These are phyloP conservation scores for Acmispon strigosus DNA, from an alignment of 306 rosid species.

Conservation along the genomic window DNA sequence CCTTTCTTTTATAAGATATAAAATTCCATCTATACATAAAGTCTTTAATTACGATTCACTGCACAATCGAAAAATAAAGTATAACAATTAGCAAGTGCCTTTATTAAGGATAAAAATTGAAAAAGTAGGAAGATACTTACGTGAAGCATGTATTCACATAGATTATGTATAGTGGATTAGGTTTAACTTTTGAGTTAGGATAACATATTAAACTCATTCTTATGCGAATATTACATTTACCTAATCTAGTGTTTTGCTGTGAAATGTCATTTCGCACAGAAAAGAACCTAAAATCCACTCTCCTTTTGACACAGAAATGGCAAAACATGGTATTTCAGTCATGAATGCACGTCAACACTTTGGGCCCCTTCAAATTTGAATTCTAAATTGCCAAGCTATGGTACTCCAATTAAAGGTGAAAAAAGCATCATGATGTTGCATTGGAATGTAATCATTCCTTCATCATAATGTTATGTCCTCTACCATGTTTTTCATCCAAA, in stretches of 20 bases:
- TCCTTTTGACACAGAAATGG: not conserved
- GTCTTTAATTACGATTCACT: no score
- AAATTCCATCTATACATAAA: no score
- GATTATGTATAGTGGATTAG: not conserved
- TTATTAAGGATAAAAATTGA: no score
- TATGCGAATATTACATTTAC: no score
- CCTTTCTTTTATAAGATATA: no score
- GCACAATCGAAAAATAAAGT: no score
- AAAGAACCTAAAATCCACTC: not conserved
- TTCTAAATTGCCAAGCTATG: constrained; percentile 3
- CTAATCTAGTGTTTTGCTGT: no score
- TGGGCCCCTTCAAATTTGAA: constrained; percentile 6
- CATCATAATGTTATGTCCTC: constrained; percentile 24
- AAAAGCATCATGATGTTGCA: not conserved
- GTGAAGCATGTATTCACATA: not conserved
- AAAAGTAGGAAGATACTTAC: not conserved
- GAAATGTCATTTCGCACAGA: not conserved
- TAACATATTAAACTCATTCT: not conserved
- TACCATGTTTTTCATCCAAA: constrained; percentile 16
- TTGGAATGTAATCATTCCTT: constrained; percentile 27
- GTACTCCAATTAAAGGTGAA: not conserved
- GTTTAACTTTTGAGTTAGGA: not conserved
- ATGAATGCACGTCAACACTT: constrained; percentile 10
- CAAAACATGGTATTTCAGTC: not conserved
- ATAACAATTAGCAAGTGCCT: no score